phyloP scores from a whole-genome alignment of 257 asterid species.

The Euphrasia confusa region DNA sequence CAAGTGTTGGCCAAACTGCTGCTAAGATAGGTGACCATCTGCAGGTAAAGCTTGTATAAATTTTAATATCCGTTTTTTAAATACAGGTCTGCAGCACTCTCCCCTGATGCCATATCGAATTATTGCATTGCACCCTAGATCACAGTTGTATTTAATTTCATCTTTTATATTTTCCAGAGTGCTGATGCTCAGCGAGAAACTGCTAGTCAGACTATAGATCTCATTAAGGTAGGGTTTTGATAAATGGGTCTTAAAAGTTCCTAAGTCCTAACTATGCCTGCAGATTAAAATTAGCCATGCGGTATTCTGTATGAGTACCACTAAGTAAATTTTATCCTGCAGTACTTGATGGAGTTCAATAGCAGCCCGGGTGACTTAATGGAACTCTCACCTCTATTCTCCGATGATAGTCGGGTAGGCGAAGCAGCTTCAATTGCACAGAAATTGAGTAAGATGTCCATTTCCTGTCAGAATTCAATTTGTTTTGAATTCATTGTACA shows the following conservation, averaged over 20 bases:
- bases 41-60: constrained; percentile 50
- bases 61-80: constrained; percentile 10
- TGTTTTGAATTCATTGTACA: background rate
- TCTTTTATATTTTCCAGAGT: constrained; percentile 47
- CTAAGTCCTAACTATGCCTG: constrained; percentile 12
- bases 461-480: constrained; percentile 7
- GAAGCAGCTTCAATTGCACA: constrained; percentile 99
- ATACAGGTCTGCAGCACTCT: background rate
- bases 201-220: constrained; percentile 96
- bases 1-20: constrained; percentile 99
- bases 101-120: constrained; percentile 19
- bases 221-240: constrained; percentile 61
- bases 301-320: constrained; percentile 20
- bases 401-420: constrained; percentile 97
- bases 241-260: constrained; percentile 3
- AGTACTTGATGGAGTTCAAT: constrained; percentile 98
- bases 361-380: constrained; percentile 95
- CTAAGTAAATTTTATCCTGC: constrained; percentile 32
- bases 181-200: constrained; percentile 99
- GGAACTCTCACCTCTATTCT: constrained; percentile 96
- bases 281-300: constrained; percentile 15
- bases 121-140: constrained; percentile 14
- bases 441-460: constrained; percentile 74
- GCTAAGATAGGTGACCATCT: constrained; percentile 99
- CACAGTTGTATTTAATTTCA: constrained; percentile 11